Evolutionary conservation across 352 stramenopile genomes (phyloP).

Genomic region (Globisporangium cylindrosporum): DNA sequence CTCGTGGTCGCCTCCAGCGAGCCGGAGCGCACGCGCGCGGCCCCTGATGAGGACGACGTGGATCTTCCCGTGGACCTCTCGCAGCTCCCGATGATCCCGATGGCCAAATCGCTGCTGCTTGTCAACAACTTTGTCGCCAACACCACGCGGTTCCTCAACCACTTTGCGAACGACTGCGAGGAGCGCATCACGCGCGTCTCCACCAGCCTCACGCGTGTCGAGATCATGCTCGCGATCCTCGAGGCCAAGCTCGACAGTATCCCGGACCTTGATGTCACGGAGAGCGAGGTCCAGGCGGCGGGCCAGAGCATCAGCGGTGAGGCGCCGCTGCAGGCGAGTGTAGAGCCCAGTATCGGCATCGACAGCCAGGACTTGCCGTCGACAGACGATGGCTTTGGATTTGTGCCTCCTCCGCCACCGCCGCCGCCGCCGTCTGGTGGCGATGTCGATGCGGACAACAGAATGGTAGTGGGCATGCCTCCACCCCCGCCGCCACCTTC

Average conservation of each 20-base stretch:
- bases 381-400: conserved; percentile 30
- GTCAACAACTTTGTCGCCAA: conserved; percentile 88
- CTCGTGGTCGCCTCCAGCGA: conserved; percentile 41
- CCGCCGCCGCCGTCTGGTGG: conserved; percentile 25
- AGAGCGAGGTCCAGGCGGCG: conserved; percentile 50
- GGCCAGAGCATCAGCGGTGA: conserved; percentile 27
- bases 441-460: conserved; percentile 12
- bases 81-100: conserved; percentile 70
- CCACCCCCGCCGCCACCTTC: conserved; percentile 28
- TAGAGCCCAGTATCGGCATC: conserved; percentile 38
- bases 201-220: conserved; percentile 71
- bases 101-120: conserved; percentile 76
- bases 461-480: conserved; percentile 27
- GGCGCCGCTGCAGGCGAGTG: neutral
- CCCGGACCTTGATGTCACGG: conserved; percentile 69
- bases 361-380: conserved; percentile 62
- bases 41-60: conserved; percentile 35
- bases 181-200: conserved; percentile 72
- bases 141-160: conserved; percentile 84
- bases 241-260: conserved; percentile 86
- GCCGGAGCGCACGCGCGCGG: conserved; percentile 13
- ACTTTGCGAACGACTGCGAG: conserved; percentile 83
- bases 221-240: conserved; percentile 82
- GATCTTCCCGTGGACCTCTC: conserved; percentile 77
- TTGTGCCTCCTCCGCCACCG: conserved; percentile 44